Percentiles rank a stretch among this genome's conserved stretches.
These are phyloP conservation scores for Neonectria neomacrospora DNA, from an alignment of 2,329 filamentous ascomycete genomes.

Conservation along the genomic window DNA sequence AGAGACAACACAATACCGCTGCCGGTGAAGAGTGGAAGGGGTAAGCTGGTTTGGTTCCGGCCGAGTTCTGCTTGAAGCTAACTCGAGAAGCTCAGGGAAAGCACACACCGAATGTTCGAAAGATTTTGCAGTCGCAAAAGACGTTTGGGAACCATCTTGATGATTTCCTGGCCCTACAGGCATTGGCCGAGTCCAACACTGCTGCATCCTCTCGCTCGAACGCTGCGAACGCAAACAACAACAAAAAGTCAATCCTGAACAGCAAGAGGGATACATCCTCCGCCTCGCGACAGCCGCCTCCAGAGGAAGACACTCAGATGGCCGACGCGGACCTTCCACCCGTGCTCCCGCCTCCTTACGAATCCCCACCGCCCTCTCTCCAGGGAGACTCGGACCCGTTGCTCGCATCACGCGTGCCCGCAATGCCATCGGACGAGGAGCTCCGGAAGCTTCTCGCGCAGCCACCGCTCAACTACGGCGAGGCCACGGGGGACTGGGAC, in stretches of 20 bases:
- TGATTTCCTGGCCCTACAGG: slow-evolving; percentile 76
- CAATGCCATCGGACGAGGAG: slow-evolving; percentile 68
- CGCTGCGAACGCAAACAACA: slow-evolving; percentile 45
- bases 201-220: slow-evolving; percentile 46
- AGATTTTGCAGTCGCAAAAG: slow-evolving; percentile 83
- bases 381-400: slow-evolving; percentile 67
- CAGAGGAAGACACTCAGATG: slow-evolving; percentile 46
- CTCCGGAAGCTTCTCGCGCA: slow-evolving; percentile 71
- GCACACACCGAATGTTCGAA: slow-evolving; percentile 76
- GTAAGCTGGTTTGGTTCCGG: slow-evolving; percentile 43
- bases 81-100: slow-evolving; percentile 58
- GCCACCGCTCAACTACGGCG: slow-evolving; percentile 74
- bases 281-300: slow-evolving; percentile 30
- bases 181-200: slow-evolving; percentile 54
- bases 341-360: slow-evolving; percentile 51
- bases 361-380: slow-evolving; percentile 52
- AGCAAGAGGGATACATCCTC: slow-evolving; percentile 44
- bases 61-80: slow-evolving; percentile 3
- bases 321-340: slow-evolving; percentile 41
- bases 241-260: slow-evolving; percentile 43
- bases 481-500: slow-evolving; percentile 64
- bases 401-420: slow-evolving; percentile 67
- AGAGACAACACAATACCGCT: slow-evolving; percentile 78
- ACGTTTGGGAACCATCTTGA: slow-evolving; percentile 86
- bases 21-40: slow-evolving; percentile 63